Conservation (phyloP, 345 rosid genomes). For the Arabis alpina region DNA sequence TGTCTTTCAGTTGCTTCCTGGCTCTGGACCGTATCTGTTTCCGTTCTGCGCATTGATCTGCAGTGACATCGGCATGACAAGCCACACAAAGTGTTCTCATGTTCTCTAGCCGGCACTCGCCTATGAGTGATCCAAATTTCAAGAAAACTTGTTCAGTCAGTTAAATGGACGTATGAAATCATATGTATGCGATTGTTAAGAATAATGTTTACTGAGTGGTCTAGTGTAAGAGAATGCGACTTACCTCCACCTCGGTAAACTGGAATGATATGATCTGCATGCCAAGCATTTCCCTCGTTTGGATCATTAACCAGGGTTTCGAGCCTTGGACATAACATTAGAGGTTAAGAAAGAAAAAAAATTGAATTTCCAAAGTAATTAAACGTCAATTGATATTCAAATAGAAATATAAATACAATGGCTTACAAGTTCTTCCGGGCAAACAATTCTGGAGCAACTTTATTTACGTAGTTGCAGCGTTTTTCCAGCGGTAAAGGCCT, state of each 20-base stretch:
- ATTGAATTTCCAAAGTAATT: constrained; percentile 4
- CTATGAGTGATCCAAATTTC: constrained; percentile 46
- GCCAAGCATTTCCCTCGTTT: constrained; percentile 90
- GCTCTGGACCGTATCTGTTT: constrained; percentile 56
- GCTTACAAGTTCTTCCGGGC: constrained; percentile 69
- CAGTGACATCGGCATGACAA: constrained; percentile 82
- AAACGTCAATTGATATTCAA: not conserved
- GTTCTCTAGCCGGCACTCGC: constrained; percentile 90
- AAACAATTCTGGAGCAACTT: constrained; percentile 73
- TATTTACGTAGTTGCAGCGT: constrained; percentile 58
- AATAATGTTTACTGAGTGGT: constrained; percentile 5
- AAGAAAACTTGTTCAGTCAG: constrained; percentile 2
- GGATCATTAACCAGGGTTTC: constrained; percentile 80
- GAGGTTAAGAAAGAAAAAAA: not conserved
- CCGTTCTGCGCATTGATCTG: constrained; percentile 71
- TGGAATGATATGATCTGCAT: constrained; percentile 92
- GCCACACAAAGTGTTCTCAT: constrained; percentile 95
- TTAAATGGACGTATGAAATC: not conserved
- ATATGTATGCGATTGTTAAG: not conserved
- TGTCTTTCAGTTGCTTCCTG: constrained; percentile 62
- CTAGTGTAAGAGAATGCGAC: constrained; percentile 2
- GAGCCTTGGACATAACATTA: constrained; percentile 51
- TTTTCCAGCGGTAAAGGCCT: constrained; percentile 71
- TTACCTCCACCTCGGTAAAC: constrained; percentile 94
- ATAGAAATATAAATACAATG: constrained; percentile 13